Evolutionary conservation across 345 rosid species (phyloP), one percentile per base, ranked within the genome.

Genomic region (Gossypium longicalyx): DNA sequence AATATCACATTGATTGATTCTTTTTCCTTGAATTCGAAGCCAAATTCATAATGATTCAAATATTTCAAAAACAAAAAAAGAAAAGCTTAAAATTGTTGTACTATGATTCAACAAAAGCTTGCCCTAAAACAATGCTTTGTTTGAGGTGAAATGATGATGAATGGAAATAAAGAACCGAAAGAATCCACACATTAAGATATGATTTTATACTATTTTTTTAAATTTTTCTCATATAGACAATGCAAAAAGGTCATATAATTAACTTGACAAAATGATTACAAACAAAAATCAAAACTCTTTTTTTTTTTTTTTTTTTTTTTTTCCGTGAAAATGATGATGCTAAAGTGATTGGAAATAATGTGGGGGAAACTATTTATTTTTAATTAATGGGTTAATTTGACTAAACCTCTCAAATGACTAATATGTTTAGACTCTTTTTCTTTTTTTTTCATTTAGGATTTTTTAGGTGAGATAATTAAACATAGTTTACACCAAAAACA

Each of bases 141-240:
- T 25, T 72, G 45, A 48, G 38, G 66, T 34, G 60, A 34, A 19
- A 65, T 57, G 65, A 67, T 52, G 64, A 48, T 2, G 52, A 48
- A 48, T 3, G 15, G 52, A n/a, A 15, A 59, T 76, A 85, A 80
- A 72, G 83, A 79, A 85, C 88, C 86, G 88, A 82, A 85, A 85
- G 86, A 77, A 70, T 11, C n/a, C 75, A 9, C 80, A 66, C 44
- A 69, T 63, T 71, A 59, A 80, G 67, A 60, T 58, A 58, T 58
- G 63, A 58, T 62, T 70, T 19, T 12, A 13, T 11, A 19, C 3
- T 22, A 22, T 5, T 54, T 47, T 45, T 66, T 44, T 0, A 22
- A 29, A 0, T 29, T 3, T 29, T 34, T 4, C 5, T 34, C 72
- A 48, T 48, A 0, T 16, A 48, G 58, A 68, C 57, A 48, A 15